Base-by-base conservation (phyloP, 2,329 filamentous ascomycete species). In the Verticillium dahliae region DNA sequence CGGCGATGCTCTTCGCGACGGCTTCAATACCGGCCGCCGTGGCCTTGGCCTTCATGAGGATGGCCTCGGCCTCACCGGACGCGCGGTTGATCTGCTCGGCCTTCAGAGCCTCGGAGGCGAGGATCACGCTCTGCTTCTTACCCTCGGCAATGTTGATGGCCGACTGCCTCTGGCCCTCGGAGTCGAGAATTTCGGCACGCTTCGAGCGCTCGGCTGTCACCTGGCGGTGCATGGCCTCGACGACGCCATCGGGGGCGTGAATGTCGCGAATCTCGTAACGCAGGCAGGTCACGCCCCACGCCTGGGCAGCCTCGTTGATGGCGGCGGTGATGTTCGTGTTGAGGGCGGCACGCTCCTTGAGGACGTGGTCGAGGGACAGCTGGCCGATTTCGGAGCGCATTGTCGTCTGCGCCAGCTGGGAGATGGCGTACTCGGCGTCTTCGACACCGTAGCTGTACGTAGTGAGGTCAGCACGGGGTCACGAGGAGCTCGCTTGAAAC, bases 141-240 rank as follows among this genome's bases (percentile, higher is more conserved):
- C 95, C 95, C 81, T 99, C 95, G 61, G 95, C 95, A 68, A 99
- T 97, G 76, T 99, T 99, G 84, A 99, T 99, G 45, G 95, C 95
- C 70, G 89, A 94, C 79, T 99, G 95, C 65, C 95, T 85, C 78
- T 99, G 95, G 77, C 95, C 95, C 73, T 99, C 95, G 0, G 92
- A 97, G 62, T 99, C 95, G 57, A 99, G 83, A 70, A 99, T 99
- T 79, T 99, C 95, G 61, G 95, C 95, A 66, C 95, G 90, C 84
- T 99, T 99, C 71, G 91, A 96, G 52, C 95, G 90, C 80, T 99
- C 95, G 18, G 95, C 95, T 0, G 95, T 98, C 58, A 99, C 95
- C 75, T 98, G 94, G 66, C 95, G 86, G 80, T 99, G 95, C 95
- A 99, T 99, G 70, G 95, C 95, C 70, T 93, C 91, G 63, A 98